Conservation (phyloP, 108 stramenopile genomes). For the Tribonema minus region DNA sequence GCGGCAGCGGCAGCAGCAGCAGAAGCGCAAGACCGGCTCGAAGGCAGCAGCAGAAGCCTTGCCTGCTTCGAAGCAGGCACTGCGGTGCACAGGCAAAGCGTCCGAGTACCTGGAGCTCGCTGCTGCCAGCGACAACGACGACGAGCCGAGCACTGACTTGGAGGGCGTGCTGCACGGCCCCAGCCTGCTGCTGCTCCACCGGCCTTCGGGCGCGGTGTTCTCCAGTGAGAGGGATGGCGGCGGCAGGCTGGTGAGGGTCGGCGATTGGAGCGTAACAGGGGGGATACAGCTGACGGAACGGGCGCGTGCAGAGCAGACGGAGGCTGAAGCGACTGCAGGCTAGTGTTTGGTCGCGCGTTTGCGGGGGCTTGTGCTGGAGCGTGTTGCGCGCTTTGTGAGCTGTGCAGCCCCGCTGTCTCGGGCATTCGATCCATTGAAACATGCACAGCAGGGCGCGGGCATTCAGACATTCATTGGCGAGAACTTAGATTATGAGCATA, state of each 20-base stretch:
- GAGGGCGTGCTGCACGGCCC: not conserved
- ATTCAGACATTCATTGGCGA: no score
- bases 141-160: not conserved
- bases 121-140: not conserved
- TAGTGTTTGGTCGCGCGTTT: no score
- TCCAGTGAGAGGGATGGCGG: not conserved
- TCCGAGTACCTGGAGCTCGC: not conserved
- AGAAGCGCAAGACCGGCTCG: not conserved
- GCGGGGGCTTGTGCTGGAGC: no score
- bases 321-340: not conserved
- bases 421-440: no score
- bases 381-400: no score
- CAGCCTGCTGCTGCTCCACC: not conserved
- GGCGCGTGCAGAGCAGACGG: not conserved
- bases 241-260: not conserved
- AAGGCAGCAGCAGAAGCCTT: not conserved
- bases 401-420: no score
- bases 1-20: not conserved
- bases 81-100: not conserved
- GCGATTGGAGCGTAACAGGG: not conserved
- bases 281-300: no score
- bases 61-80: not conserved
- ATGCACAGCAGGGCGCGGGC: no score
- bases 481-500: no score
- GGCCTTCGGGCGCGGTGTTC: not conserved